Evolutionary conservation across 2,329 filamentous ascomycete species (phyloP).

Genomic region (Onygena corvina): DNA sequence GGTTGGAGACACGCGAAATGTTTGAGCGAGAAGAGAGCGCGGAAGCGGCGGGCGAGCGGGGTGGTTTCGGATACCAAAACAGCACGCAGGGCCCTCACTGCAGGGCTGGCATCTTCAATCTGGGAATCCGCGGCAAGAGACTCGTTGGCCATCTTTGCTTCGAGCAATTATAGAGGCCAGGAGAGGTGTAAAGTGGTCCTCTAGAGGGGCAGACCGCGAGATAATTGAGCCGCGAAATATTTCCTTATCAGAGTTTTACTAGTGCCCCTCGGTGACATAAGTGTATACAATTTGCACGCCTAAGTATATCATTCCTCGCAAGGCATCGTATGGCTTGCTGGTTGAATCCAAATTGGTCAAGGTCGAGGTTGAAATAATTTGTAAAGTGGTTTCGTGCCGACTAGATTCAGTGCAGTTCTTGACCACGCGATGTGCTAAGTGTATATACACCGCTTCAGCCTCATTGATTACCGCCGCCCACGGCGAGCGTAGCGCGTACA

Average conservation of each 20-base stretch:
- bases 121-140: neutral
- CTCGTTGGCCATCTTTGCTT: neutral
- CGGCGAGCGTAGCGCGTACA: too few species aligned
- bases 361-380: too few species aligned
- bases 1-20: constrained; percentile 64
- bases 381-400: too few species aligned
- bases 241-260: constrained; percentile 2
- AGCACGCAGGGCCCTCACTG: constrained; percentile 44
- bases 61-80: constrained; percentile 69
- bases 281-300: neutral
- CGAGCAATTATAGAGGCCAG: neutral
- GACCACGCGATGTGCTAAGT: too few species aligned
- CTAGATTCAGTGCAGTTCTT: too few species aligned
- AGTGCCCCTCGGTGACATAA: neutral
- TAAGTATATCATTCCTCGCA: too few species aligned
- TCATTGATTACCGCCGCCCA: too few species aligned
- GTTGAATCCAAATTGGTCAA: too few species aligned
- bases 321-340: too few species aligned
- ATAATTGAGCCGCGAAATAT: neutral
- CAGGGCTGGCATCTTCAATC: neutral
- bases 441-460: too few species aligned
- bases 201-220: neutral
- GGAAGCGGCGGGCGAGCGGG: constrained; percentile 78
- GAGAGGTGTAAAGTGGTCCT: neutral
- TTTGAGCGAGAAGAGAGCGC: constrained; percentile 94